phyloP scores from a whole-genome alignment of 2,329 filamentous ascomycete genomes.

The Xylariaceae sp. region DNA sequence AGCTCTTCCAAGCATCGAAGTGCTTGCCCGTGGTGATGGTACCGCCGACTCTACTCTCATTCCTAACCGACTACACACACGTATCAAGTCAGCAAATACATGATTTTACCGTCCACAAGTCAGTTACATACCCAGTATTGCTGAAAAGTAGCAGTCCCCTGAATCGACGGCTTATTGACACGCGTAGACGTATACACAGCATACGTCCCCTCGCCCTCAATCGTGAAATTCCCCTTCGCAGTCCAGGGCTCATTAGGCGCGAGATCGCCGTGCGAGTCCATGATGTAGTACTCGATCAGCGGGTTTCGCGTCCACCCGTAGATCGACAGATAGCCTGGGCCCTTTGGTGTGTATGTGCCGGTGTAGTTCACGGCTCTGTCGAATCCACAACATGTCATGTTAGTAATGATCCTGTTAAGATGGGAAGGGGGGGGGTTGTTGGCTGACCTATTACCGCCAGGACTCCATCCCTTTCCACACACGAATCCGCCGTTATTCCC shows the following conservation, averaged over 20 bases:
- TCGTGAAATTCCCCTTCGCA: conserved; percentile 46
- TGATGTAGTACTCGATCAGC: conserved; percentile 53
- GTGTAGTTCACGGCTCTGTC: conserved; percentile 32
- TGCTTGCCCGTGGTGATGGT: conserved; percentile 50
- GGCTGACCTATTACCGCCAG: conserved; percentile 45
- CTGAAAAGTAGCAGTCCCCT: conserved; percentile 51
- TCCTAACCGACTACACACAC: conserved; percentile 35
- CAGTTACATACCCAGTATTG: conserved; percentile 46
- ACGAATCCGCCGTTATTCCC: conserved; percentile 51
- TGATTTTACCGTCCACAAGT: too few relatives aligned
- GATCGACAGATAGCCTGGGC: conserved; percentile 47
- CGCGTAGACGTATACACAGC: conserved; percentile 47
- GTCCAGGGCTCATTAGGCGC: conserved; percentile 44
- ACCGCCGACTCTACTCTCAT: conserved; percentile 46
- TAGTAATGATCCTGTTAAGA: too few relatives aligned
- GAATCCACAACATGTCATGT: too few relatives aligned
- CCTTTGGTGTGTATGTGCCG: conserved; percentile 35
- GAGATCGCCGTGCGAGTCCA: conserved; percentile 49
- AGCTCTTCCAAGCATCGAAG: conserved; percentile 50
- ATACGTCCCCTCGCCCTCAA: conserved; percentile 48
- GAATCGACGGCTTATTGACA: conserved; percentile 48
- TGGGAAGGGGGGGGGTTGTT: too few relatives aligned
- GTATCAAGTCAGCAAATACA: too few relatives aligned
- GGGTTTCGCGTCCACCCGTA: conserved; percentile 46
- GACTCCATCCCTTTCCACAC: conserved; percentile 56